Percentiles rank a stretch among this genome's conserved stretches.
phyloP scores from a whole-genome alignment of 2,329 filamentous ascomycete genomes.

The Beauveria brongniartii region DNA sequence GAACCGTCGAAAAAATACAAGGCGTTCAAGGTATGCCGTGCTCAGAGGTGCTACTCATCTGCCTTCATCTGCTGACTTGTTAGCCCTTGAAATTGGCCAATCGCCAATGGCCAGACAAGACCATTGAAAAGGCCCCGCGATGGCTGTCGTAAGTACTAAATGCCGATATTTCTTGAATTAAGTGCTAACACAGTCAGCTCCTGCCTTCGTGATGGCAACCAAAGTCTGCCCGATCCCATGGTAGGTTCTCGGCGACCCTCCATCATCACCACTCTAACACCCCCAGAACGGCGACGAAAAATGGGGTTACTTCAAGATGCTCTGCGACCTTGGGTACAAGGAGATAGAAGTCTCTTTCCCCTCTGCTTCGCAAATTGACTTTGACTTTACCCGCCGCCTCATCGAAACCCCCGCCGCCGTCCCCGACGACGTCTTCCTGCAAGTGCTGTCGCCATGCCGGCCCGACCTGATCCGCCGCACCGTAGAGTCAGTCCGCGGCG shows the following conservation, averaged over 20 bases:
- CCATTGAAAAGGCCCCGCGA: constrained; percentile 73
- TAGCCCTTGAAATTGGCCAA: constrained; percentile 51
- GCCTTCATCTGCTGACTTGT: constrained; percentile 9
- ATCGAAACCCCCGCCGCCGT: constrained; percentile 76
- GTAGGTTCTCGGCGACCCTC: constrained; percentile 36
- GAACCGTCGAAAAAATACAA: constrained; percentile 73
- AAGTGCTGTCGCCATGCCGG: constrained; percentile 87
- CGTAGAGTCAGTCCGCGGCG: constrained; percentile 78
- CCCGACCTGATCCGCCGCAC: constrained; percentile 85
- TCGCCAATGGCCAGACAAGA: constrained; percentile 77
- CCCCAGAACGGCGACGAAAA: constrained; percentile 84
- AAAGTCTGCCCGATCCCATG: constrained; percentile 90
- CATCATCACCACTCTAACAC: constrained; percentile 2
- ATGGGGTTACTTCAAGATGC: constrained; percentile 90
- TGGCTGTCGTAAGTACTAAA: constrained; percentile 61
- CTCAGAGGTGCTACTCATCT: too few relatives aligned
- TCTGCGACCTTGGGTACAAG: constrained; percentile 87
- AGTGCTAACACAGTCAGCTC: constrained; percentile 23
- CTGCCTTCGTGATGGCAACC: constrained; percentile 80
- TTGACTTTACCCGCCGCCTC: constrained; percentile 83
- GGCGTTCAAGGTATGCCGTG: constrained; percentile 36
- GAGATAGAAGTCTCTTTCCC: constrained; percentile 97
- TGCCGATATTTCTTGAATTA: too few relatives aligned
- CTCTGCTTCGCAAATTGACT: constrained; percentile 89
- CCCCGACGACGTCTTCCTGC: constrained; percentile 84